These are phyloP conservation scores for Erysimum cheiri DNA, from an alignment of 441 rosid genomes.

Conservation along the genomic window DNA sequence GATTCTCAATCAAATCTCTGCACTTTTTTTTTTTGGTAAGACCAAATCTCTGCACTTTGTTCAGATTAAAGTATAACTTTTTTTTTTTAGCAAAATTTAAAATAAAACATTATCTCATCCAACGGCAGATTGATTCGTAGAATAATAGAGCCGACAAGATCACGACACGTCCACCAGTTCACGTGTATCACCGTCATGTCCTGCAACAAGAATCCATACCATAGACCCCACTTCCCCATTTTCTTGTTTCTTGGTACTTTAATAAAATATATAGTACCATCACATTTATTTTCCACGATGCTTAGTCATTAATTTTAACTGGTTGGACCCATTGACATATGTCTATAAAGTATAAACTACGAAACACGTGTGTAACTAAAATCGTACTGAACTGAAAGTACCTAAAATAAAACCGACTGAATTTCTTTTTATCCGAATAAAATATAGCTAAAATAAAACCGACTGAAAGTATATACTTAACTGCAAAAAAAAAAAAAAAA, in stretches of 20 bases:
- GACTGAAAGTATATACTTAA: too few relatives aligned
- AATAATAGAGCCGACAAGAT: conserved; percentile 16
- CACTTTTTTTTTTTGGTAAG: too few relatives aligned
- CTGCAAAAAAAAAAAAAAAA: too few relatives aligned
- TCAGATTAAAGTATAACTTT: too few relatives aligned
- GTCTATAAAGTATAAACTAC: background rate
- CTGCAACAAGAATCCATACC: conserved; percentile 28
- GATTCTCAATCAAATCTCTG: background rate
- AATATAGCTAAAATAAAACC: too few relatives aligned
- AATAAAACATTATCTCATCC: too few relatives aligned
- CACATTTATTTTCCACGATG: background rate
- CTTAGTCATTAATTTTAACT: background rate
- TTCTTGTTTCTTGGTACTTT: conserved; percentile 4
- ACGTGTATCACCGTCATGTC: conserved; percentile 28
- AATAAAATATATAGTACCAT: background rate
- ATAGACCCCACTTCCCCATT: conserved; percentile 24
- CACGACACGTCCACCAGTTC: conserved; percentile 36
- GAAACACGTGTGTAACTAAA: background rate
- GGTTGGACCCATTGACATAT: background rate
- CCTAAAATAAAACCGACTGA: background rate
- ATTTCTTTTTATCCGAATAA: background rate
- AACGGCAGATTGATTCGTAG: conserved; percentile 18
- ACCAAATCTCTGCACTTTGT: too few relatives aligned
- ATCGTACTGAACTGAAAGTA: background rate
- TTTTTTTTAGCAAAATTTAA: background rate